Percentiles rank a stretch among this genome's conserved stretches.
Evolutionary conservation across 1,139 yeast genomes (phyloP).

Genomic region (Magnusiomyces tetraspermus): DNA sequence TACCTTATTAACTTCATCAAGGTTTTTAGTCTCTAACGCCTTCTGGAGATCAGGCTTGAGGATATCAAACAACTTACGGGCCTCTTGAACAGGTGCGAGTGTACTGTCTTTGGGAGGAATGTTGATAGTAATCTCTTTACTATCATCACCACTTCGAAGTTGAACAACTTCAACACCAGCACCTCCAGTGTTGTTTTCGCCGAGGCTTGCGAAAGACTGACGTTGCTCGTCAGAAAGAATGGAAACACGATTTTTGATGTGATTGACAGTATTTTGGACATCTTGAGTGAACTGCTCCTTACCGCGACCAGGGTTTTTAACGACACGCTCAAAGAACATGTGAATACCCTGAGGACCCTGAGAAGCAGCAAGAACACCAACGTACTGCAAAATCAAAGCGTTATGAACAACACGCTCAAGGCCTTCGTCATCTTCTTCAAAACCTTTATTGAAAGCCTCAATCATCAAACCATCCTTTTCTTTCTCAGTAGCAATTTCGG

Average conservation of each 20-base stretch:
- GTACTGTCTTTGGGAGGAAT: constrained; percentile 51
- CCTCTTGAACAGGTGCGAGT: constrained; percentile 42
- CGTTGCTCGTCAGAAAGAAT: constrained; percentile 45
- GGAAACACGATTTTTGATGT: constrained; percentile 66
- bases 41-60: constrained; percentile 52
- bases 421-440: constrained; percentile 51
- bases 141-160: constrained; percentile 41
- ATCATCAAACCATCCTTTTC: constrained; percentile 90
- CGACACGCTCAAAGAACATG: constrained; percentile 58
- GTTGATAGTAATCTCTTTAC: constrained; percentile 40
- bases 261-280: constrained; percentile 58
- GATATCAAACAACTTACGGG: constrained; percentile 32
- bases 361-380: constrained; percentile 41
- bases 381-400: constrained; percentile 70
- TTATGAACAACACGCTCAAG: constrained; percentile 61
- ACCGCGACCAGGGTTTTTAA: constrained; percentile 49
- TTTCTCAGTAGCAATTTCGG: constrained; percentile 62
- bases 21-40: constrained; percentile 61
- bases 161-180: constrained; percentile 37
- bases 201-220: constrained; percentile 29
- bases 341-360: constrained; percentile 48
- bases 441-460: constrained; percentile 82
- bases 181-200: constrained; percentile 42
- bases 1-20: constrained; percentile 76
- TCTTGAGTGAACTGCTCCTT: constrained; percentile 60